Percentiles rank a stretch among this genome's conserved stretches.
Conservation (phyloP, 2,329 filamentous ascomycete genomes). For the Sporothrix pallida region DNA sequence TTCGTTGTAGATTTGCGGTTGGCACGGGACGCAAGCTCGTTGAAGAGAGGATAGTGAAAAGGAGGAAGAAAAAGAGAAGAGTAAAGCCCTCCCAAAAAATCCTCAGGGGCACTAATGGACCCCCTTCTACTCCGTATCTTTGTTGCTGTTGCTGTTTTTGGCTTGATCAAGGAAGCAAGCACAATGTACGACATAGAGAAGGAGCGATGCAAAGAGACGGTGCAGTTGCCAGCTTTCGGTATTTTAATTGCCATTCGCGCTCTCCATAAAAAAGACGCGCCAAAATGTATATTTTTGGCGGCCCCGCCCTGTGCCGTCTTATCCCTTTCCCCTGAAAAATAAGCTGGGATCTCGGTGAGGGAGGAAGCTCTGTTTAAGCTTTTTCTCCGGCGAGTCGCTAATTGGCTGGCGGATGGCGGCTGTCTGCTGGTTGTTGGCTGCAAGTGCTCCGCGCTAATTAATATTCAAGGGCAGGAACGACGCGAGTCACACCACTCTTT, state of each 20-base stretch:
- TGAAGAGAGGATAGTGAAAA: neutral
- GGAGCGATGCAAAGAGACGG: neutral
- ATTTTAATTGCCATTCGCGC: constrained; percentile 5
- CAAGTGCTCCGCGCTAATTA: constrained; percentile 5
- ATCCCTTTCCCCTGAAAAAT: constrained; percentile 23
- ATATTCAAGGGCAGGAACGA: neutral
- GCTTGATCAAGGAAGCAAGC: neutral
- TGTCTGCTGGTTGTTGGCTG: neutral
- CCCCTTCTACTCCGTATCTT: neutral
- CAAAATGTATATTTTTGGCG: constrained; percentile 23
- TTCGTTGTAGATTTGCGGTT: neutral
- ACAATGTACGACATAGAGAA: neutral
- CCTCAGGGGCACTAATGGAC: neutral
- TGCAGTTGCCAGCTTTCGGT: neutral
- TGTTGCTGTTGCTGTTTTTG: constrained; percentile 4
- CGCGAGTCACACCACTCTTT: neutral
- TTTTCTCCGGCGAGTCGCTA: neutral
- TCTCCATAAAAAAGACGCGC: constrained; percentile 15
- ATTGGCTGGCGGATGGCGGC: constrained; percentile 3
- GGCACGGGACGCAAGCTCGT: neutral
- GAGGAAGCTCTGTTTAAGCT: constrained; percentile 23
- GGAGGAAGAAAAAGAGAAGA: neutral
- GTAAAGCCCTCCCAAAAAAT: too few relatives aligned
- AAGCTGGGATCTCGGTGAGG: neutral
- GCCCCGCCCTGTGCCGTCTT: constrained; percentile 20